These are phyloP conservation scores for Botrytis sinoallii DNA, from an alignment of 2,329 filamentous ascomycete species.

Conservation along the genomic window DNA sequence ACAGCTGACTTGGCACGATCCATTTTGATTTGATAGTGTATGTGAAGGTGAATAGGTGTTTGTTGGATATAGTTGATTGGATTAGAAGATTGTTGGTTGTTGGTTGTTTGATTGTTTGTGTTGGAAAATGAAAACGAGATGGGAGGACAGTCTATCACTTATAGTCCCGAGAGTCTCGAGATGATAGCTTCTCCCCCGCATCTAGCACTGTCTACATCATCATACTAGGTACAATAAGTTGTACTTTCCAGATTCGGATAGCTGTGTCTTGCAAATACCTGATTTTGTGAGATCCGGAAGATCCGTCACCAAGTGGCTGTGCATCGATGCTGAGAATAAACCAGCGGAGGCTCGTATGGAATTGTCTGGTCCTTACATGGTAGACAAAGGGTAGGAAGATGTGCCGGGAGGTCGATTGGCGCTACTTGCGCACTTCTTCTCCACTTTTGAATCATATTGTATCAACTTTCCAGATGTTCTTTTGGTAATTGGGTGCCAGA, in stretches of 20 bases:
- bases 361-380: background rate
- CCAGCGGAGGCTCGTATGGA: background rate
- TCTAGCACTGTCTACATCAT: constrained; percentile 7
- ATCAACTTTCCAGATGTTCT: background rate
- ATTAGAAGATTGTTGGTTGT: background rate
- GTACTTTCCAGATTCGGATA: background rate
- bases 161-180: background rate
- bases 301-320: constrained; percentile 5
- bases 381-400: background rate
- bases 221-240: background rate
- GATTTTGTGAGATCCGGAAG: constrained; percentile 1
- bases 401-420: background rate
- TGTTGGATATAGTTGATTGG: constrained; percentile 2
- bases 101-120: background rate
- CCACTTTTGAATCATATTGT: background rate
- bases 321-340: background rate
- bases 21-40: constrained; percentile 43
- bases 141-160: background rate
- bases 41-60: constrained; percentile 1
- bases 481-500: background rate
- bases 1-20: constrained; percentile 63
- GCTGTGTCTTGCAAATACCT: background rate
- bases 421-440: background rate
- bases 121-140: constrained; percentile 5
- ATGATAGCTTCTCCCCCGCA: background rate